phyloP scores from a whole-genome alignment of 2,329 filamentous ascomycete genomes.

The Fusarium nelsonii region DNA sequence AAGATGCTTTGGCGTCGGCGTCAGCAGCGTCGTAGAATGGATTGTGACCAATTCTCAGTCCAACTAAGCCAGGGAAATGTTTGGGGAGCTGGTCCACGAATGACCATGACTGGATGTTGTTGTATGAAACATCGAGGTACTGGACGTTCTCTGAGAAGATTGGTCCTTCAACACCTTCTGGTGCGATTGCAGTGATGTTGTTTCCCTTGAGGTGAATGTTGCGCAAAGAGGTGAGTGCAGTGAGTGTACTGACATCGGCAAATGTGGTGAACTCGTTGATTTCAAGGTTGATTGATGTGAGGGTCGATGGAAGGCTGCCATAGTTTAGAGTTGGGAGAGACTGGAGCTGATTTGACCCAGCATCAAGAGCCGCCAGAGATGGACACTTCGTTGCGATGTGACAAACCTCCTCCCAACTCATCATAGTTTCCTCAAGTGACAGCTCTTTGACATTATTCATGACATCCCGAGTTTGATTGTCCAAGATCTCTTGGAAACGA shows the following conservation, averaged over 20 bases:
- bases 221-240: conserved; percentile 64
- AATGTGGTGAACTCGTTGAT: conserved; percentile 76
- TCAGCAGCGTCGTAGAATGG: conserved; percentile 76
- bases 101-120: conserved; percentile 75
- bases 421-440: conserved; percentile 74
- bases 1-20: conserved; percentile 58
- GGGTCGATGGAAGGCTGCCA: conserved; percentile 59
- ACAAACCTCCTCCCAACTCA: conserved; percentile 74
- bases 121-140: conserved; percentile 81
- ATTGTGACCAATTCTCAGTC: conserved; percentile 86
- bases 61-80: conserved; percentile 78
- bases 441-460: conserved; percentile 70
- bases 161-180: conserved; percentile 50
- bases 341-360: conserved; percentile 69
- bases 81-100: conserved; percentile 77
- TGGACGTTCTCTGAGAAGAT: conserved; percentile 67
- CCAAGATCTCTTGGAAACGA: conserved; percentile 67
- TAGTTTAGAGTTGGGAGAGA: conserved; percentile 60
- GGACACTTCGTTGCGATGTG: conserved; percentile 66
- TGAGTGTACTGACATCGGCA: conserved; percentile 67
- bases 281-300: conserved; percentile 77
- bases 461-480: conserved; percentile 50
- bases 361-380: conserved; percentile 63
- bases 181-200: conserved; percentile 65
- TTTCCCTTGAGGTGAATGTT: conserved; percentile 82